Base-by-base conservation (phyloP, 2,329 filamentous ascomycete species). In the Coleophoma eucalyptorum region DNA sequence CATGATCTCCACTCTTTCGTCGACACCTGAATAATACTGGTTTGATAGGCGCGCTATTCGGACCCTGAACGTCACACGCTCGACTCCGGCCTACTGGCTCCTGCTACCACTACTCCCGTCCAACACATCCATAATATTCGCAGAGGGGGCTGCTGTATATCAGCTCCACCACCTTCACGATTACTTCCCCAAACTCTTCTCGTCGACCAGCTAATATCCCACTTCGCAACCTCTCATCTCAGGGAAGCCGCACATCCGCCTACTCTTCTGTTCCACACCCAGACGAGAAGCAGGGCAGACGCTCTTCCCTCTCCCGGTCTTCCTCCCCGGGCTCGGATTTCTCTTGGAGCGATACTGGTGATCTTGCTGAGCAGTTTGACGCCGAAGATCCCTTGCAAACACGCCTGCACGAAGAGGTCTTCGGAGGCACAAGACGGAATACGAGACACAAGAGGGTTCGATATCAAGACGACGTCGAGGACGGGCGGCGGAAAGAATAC, bases 341-440 rank as follows among this genome's bases (percentile, higher is more conserved):
- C 69, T 90, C 86, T 62, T 97, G 90, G 91, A 92, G 89, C 66
- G 91, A 97, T 70, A 96, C 93, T 42, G 93, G 91, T 65, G 94
- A 97, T 72, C 83, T 97, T 63, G 90, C 90, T 65, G 93, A 97
- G 74, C 93, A 95, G 78, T 79, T 92, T 64, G 86, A 89, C 75
- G 84, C 85, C 65, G 84, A 93, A 71, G 90, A 96, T 68, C 89
- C 90, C 53, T 78, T 96, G 60, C 84, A 82, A 61, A 81, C 84
- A 61, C 85, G 82, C 60, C 71, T 87, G 52, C 83, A 89, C 68
- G 80, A 72, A 62, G 79, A 83, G 61, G 73, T 79, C 50, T 74
- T 85, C 61, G 76, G 77, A 12, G 53, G 65, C 68, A 57, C 71
- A 62, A 57, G 73, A 75, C 62, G 75, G 74, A 51, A 72, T 72